Base-by-base conservation (phyloP, 441 rosid species). In the Theobroma grandiflorum region DNA sequence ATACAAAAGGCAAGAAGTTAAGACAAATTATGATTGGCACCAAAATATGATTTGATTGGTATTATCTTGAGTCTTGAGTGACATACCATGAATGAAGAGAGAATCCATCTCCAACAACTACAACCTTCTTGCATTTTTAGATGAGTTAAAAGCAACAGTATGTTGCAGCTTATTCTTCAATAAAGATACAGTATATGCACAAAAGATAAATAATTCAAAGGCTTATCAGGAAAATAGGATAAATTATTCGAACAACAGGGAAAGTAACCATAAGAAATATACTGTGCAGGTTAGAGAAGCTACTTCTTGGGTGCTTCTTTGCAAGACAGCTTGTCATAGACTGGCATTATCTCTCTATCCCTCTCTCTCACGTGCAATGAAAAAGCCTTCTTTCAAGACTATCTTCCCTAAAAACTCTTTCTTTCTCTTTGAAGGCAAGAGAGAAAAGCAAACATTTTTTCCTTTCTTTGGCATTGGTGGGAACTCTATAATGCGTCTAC, bases 301-400 rank as follows among this genome's bases (percentile, higher is more conserved):
- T 62, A 26, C 64, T 22, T 14, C 83, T 73, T 33, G 80, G 82
- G 33, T 80, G 72, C 76, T 81, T 85, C 49, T 53, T 37, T 72
- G 64, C 69, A 78, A 77, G 86, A 87, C 91, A 88, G 90, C 88
- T 88, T 76, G 90, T 81, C 77, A 62, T 83, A 75, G 62, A 72
- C 85, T 85, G 90, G 84, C 92, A 75, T 64, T 52, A 55, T 71
- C 75, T 50, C 75, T 53, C 55, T 72, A 16, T n/a, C 63, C 52
- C 59, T 40, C 42, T 38, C 64, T 15, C 26, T 42, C 64, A 33
- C 22, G 38, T 50, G 42, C 75, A 53, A 45, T 18, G 10, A 63
- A 68, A 78, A 45, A 53, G n/a, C 55, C 2, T 26, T 52, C 11
- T 20, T 43, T 77, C 3, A 26, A 15, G 15, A 2, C 67, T 40